These are phyloP conservation scores for Huntiella omanensis DNA, from an alignment of 2,329 filamentous ascomycete genomes.

Conservation along the genomic window DNA sequence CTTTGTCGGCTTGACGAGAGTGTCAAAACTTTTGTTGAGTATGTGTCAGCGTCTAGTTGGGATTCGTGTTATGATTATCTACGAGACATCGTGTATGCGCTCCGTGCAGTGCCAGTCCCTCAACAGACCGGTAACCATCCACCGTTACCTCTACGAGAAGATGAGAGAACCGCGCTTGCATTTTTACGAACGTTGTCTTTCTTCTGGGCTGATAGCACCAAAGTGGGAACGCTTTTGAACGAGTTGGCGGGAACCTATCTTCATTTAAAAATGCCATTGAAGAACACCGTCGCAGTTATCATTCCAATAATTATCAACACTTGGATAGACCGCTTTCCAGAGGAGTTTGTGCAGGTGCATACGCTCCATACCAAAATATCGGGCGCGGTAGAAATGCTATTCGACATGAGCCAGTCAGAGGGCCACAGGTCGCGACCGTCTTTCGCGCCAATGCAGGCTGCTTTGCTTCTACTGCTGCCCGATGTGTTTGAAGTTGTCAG, in stretches of 20 bases:
- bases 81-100: conserved; percentile 30
- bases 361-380: conserved; percentile 42
- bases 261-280: conserved; percentile 44
- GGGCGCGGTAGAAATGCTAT: conserved; percentile 45
- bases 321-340: conserved; percentile 46
- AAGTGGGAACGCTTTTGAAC: conserved; percentile 42
- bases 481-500: conserved; percentile 54
- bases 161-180: conserved; percentile 33
- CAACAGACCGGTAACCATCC: not conserved
- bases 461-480: conserved; percentile 42
- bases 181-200: conserved; percentile 40
- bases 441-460: conserved; percentile 41
- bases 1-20: conserved; percentile 31
- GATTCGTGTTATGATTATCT: conserved; percentile 38
- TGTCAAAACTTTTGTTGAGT: conserved; percentile 40
- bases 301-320: conserved; percentile 43
- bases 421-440: conserved; percentile 34
- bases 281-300: conserved; percentile 43
- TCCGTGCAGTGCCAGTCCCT: conserved; percentile 18
- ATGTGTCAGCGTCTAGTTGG: conserved; percentile 47
- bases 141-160: conserved; percentile 21
- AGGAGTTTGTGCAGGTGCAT: conserved; percentile 46
- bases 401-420: conserved; percentile 48
- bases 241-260: conserved; percentile 49
- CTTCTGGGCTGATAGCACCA: conserved; percentile 44